Evolutionary conservation across 2,329 filamentous ascomycete species (phyloP).

Genomic region (Talaromyces sp.): DNA sequence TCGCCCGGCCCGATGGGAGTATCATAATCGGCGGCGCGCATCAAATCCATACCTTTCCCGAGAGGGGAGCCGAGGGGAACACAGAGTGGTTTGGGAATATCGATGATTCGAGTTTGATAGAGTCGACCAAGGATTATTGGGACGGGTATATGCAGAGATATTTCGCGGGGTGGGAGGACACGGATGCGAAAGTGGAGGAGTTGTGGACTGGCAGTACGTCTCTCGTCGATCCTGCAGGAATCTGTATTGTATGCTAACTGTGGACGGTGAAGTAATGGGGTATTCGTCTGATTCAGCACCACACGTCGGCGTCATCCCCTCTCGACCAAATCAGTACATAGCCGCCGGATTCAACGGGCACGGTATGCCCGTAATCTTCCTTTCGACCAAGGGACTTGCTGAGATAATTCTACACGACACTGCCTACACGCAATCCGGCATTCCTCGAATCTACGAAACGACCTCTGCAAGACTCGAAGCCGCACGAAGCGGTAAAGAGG

Average conservation of each 20-base stretch:
- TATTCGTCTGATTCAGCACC: slow-evolving; percentile 51
- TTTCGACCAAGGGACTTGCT: slow-evolving; percentile 57
- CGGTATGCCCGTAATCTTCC: slow-evolving; percentile 63
- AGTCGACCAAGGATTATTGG: slow-evolving; percentile 41
- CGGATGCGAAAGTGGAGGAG: slow-evolving; percentile 31
- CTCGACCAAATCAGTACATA: slow-evolving; percentile 51
- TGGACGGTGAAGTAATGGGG: slow-evolving; percentile 47
- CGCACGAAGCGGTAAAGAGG: slow-evolving; percentile 12
- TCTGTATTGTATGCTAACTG: background rate
- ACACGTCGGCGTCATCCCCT: slow-evolving; percentile 52
- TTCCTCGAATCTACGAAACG: slow-evolving; percentile 36
- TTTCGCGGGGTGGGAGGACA: slow-evolving; percentile 38
- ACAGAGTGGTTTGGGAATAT: slow-evolving; percentile 46
- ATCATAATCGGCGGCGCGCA: slow-evolving; percentile 64
- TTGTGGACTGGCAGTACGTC: slow-evolving; percentile 37
- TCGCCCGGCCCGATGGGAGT: slow-evolving; percentile 51
- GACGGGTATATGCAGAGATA: slow-evolving; percentile 38
- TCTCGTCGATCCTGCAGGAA: no score
- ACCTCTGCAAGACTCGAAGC: slow-evolving; percentile 24
- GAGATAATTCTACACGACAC: slow-evolving; percentile 48
- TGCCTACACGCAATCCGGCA: slow-evolving; percentile 27
- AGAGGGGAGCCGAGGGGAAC: slow-evolving; percentile 9
- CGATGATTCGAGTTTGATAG: slow-evolving; percentile 51
- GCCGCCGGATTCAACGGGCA: slow-evolving; percentile 63
- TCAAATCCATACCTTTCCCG: slow-evolving; percentile 35